Base-by-base conservation (phyloP, 495 filamentous ascomycete species). In the Xylaria telfairii region DNA sequence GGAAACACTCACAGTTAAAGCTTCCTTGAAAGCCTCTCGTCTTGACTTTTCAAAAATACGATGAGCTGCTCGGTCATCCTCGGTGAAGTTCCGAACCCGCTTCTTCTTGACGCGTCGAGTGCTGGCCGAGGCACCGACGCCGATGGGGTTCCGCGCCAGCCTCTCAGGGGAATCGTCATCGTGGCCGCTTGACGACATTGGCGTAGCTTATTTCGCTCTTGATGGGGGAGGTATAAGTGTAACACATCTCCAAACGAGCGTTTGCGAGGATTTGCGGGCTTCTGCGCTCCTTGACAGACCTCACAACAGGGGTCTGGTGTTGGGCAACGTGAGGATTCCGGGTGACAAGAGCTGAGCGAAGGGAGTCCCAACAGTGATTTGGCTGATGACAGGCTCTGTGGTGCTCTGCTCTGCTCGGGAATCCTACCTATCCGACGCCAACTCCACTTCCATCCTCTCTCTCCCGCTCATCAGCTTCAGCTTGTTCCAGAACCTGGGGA, bases 21-120 rank as follows among this genome's bases (percentile, higher is more conserved):
- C 67, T 54, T 76, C 72, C 44, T 73, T 76, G 70, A 76, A 75
- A 4, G 72, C 74, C 69, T 76, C 74, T 39, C 74, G 74, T 53
- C 74, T 67, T 21, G 70, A 71, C 67, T 69, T 70, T 32, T 76
- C 74, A 34, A 76, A 70, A 10, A 73, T 70, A 32, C 74, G 74
- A 53, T 76, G 74, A n/a, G 72, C 72, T 42, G 74, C 74, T 26
- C 74, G 74, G 65, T 76, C 74, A 39, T 70, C 62, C 5, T 72
- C 66, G 10, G 74, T 75, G 60, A 76, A 76, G 67, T 75, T 75
- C 17, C 74, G 73, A 24, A 75, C 54, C 39, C 74, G 70, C 63
- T 76, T 76, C 65, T 64, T 74, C 65, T 67, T 71, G 54, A 71
- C 54, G 19, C 69, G 62, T 64, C 56, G 69, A 12, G 41, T 54